Percentiles rank a stretch among this genome's conserved stretches.
These are phyloP conservation scores for Mrakia gelida DNA, from an alignment of 768 basidiomycete species.

Conservation along the genomic window DNA sequence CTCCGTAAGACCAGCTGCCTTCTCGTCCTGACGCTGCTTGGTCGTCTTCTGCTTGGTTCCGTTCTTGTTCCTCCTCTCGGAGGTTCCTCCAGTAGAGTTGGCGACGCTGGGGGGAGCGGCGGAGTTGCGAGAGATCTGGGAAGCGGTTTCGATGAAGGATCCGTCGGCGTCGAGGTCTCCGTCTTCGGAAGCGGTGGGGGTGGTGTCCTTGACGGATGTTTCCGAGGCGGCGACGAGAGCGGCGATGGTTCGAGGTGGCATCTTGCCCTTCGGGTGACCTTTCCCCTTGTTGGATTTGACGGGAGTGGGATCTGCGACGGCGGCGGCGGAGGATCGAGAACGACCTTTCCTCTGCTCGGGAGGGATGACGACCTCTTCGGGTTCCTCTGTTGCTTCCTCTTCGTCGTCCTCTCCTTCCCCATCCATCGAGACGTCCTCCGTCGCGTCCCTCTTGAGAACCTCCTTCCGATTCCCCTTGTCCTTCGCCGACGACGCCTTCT, in stretches of 20 bases:
- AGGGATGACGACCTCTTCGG: conserved; percentile 14
- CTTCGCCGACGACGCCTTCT: not conserved
- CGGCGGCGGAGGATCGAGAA: conserved; percentile 1
- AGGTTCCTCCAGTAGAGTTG: not conserved
- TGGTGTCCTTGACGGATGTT: not conserved
- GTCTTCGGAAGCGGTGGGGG: conserved; percentile 2
- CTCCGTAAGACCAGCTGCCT: conserved; percentile 6
- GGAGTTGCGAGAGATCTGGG: conserved; percentile 18
- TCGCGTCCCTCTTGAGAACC: conserved; percentile 30
- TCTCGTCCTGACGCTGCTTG: conserved; percentile 13
- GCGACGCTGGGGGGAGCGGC: conserved; percentile 1
- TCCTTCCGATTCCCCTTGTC: conserved; percentile 27
- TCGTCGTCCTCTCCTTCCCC: conserved; percentile 31
- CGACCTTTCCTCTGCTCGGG: conserved; percentile 11
- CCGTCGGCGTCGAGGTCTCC: conserved; percentile 11
- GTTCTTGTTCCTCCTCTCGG: conserved; percentile 13
- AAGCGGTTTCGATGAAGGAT: conserved; percentile 13
- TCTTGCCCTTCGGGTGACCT: conserved; percentile 30
- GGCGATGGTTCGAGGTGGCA: conserved; percentile 31
- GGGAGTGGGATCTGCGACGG: conserved; percentile 7
- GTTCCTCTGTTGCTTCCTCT: conserved; percentile 18
- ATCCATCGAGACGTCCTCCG: conserved; percentile 33
- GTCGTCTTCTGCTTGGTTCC: conserved; percentile 23
- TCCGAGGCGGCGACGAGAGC: conserved; percentile 25
- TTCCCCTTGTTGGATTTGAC: conserved; percentile 22